Base-by-base conservation (phyloP, 2,329 filamentous ascomycete genomes). In the Ascochyta rabiei region DNA sequence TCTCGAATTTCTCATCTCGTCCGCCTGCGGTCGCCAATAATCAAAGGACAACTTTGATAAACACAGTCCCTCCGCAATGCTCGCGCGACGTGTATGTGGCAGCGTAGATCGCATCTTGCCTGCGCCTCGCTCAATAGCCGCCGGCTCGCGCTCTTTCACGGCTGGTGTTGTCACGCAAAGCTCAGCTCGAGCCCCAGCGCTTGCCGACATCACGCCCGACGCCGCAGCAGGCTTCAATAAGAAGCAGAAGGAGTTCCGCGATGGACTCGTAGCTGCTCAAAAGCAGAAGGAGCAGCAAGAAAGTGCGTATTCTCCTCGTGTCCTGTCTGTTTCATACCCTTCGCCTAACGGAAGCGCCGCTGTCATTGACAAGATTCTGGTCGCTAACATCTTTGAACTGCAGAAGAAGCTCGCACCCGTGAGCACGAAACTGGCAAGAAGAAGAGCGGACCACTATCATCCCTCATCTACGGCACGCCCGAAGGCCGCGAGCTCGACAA, bases 401-500 rank as follows among this genome's bases (percentile, higher is more conserved):
- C 71, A 80, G 79, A 76, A 59, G 78, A 79, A 67, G 82, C 86
- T 76, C 82, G 82, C 67, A 79, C 81, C 67, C 81, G 84, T 60
- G 85, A 90, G 69, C 80, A 82, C 58, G 80, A 82, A 59, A 81
- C 80, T 52, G 82, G 86, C 46, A 79, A 83, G 51, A 89, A 88
- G 73, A 83, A 86, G 66, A 59, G 89, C 85, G 79, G 79, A 15
- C 86, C 90, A 34, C 77, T 99, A 54, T 89, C 90, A 31, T 93
- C 89, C 66, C 85, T 99, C 66, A 96, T 99, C 73, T 98, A 99
- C 77, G 95, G 95, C 70, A 99, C 95, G 13, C 92, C 95, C 71
- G 93, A 98, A 77, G 95, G 93, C 28, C 87, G 93, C 58, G 90
- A 96, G 79, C 86, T 97, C 74, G 95, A 99, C 71, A 89, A 90